phyloP scores from a whole-genome alignment of 2,329 filamentous ascomycete genomes.

The Scolecobasidium constrictum region DNA sequence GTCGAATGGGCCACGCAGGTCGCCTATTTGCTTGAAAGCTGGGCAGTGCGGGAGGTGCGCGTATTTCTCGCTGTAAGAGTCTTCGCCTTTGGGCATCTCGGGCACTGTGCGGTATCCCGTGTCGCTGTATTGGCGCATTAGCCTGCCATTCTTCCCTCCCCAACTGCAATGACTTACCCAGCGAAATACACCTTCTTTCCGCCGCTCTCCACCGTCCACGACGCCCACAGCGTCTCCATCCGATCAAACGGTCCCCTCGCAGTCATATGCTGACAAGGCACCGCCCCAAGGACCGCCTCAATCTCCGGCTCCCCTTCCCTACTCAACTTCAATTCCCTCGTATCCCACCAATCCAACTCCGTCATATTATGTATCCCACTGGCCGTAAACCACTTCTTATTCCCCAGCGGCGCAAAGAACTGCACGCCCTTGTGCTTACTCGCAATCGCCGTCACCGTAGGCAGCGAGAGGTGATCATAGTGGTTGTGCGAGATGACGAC shows the following conservation, averaged over 20 bases:
- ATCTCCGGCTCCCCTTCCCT: slow-evolving; percentile 34
- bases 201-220: slow-evolving; percentile 68
- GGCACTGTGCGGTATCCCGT: slow-evolving; percentile 81
- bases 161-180: slow-evolving; percentile 31
- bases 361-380: slow-evolving; percentile 66
- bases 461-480: slow-evolving; percentile 82
- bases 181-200: slow-evolving; percentile 77
- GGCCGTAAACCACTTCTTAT: slow-evolving; percentile 69
- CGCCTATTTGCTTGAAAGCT: slow-evolving; percentile 75
- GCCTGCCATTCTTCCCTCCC: neutral
- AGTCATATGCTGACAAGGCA: slow-evolving; percentile 77
- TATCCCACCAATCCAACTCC: slow-evolving; percentile 94
- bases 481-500: slow-evolving; percentile 79
- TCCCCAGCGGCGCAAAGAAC: slow-evolving; percentile 78
- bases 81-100: slow-evolving; percentile 45
- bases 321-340: slow-evolving; percentile 60
- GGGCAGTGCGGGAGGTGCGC: slow-evolving; percentile 60
- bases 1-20: slow-evolving; percentile 74
- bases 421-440: slow-evolving; percentile 65
- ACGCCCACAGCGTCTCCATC: slow-evolving; percentile 72
- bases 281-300: slow-evolving; percentile 60
- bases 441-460: slow-evolving; percentile 60
- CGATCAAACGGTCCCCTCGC: slow-evolving; percentile 59
- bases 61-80: slow-evolving; percentile 63
- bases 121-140: slow-evolving; percentile 45